Evolutionary conservation across 805 yeast genomes (phyloP).

Genomic region (Ogataea glucozyma): DNA sequence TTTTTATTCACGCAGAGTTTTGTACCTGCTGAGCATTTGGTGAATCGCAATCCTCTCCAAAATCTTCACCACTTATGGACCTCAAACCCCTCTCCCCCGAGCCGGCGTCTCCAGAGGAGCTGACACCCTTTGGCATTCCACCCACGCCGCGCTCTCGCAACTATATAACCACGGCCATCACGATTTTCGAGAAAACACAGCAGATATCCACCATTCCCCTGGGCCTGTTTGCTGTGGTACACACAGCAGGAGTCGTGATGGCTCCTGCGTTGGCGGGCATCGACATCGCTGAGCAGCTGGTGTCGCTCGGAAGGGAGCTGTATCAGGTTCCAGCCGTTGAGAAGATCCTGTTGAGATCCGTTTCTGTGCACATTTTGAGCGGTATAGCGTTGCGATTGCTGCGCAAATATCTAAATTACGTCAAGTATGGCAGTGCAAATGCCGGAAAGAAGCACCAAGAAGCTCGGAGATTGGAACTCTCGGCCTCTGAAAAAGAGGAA

Average conservation of each 20-base stretch:
- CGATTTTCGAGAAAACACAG: constrained; percentile 40
- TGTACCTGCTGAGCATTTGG: not conserved
- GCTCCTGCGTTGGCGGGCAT: constrained; percentile 51
- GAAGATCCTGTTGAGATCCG: constrained; percentile 46
- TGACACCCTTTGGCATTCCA: constrained; percentile 20
- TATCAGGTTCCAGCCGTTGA: constrained; percentile 61
- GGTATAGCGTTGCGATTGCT: constrained; percentile 51
- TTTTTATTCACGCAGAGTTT: too few relatives aligned
- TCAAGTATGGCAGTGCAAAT: too few relatives aligned
- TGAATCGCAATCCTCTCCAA: too few relatives aligned
- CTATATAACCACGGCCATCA: constrained; percentile 12
- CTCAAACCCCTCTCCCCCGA: constrained; percentile 23
- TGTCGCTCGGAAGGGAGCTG: constrained; percentile 60
- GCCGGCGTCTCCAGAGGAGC: constrained; percentile 20
- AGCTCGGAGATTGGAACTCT: constrained; percentile 1
- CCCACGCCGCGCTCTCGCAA: constrained; percentile 16
- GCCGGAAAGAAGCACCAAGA: constrained; percentile 11
- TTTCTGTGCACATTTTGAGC: constrained; percentile 49
- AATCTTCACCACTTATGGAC: too few relatives aligned
- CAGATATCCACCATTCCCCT: constrained; percentile 63
- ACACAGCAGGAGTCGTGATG: constrained; percentile 52
- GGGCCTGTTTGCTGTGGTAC: constrained; percentile 56
- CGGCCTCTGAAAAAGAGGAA: constrained; percentile 21
- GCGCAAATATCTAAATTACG: constrained; percentile 33
- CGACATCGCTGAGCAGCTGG: constrained; percentile 49